A percentile compares a stretch with the other conserved stretches of the same genome.
Evolutionary conservation across 345 rosid genomes (phyloP).

Genomic region (Turritis glabra): DNA sequence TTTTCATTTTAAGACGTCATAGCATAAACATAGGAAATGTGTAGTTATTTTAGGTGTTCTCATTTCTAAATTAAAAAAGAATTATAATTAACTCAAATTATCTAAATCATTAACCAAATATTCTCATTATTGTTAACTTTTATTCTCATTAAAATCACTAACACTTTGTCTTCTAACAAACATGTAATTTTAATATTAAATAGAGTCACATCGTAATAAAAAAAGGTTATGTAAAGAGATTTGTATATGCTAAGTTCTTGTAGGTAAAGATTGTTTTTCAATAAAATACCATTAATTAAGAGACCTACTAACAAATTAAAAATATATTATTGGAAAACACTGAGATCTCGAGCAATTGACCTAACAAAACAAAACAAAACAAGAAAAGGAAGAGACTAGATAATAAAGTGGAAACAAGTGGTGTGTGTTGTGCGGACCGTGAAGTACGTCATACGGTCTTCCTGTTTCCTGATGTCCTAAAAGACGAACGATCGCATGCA

Average conservation of each 20-base stretch:
- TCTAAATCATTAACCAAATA: background rate
- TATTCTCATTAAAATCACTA: background rate
- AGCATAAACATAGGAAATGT: background rate
- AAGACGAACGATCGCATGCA: slow-evolving; percentile 33
- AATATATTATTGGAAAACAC: background rate
- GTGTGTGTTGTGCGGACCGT: slow-evolving; percentile 31
- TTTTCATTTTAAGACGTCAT: background rate
- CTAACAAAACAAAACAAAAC: slow-evolving; percentile 19
- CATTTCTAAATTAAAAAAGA: background rate
- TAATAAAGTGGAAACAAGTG: slow-evolving; percentile 32
- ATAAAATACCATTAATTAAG: background rate
- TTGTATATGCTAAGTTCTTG: background rate
- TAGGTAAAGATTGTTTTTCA: background rate
- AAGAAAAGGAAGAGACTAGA: background rate
- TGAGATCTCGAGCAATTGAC: slow-evolving; percentile 3
- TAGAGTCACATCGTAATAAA: background rate
- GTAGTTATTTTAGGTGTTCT: background rate
- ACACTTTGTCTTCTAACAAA: background rate
- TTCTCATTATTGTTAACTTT: background rate
- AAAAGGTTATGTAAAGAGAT: background rate
- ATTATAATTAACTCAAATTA: background rate
- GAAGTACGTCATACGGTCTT: slow-evolving; percentile 35
- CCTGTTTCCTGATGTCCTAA: slow-evolving; percentile 31
- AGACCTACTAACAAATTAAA: background rate
- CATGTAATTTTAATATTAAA: background rate